Conservation (phyloP, 2,329 filamentous ascomycete species). For the Ophiostoma ulmi region DNA sequence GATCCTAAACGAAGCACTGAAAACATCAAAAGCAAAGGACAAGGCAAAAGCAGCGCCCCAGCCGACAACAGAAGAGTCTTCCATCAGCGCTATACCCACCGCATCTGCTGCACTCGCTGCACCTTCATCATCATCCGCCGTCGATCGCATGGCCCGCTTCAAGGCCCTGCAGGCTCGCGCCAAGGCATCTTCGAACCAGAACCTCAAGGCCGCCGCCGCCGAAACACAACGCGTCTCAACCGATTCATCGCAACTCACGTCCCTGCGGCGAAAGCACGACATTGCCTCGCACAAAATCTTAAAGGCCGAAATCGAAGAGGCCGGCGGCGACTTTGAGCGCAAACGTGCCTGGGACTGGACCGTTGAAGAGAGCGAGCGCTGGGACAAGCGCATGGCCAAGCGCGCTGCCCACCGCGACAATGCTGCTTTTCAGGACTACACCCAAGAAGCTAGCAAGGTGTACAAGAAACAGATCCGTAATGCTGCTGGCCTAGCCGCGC, state of each 20-base stretch:
- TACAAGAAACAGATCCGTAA: constrained; percentile 79
- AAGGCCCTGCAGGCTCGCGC: constrained; percentile 80
- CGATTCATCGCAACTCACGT: constrained; percentile 70
- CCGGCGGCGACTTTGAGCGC: constrained; percentile 89
- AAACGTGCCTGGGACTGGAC: constrained; percentile 99
- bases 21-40: neutral
- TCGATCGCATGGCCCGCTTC: constrained; percentile 72
- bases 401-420: constrained; percentile 75
- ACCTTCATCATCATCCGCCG: constrained; percentile 1
- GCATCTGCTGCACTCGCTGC: constrained; percentile 12
- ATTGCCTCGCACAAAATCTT: constrained; percentile 88
- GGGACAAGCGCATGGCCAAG: constrained; percentile 87
- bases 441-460: constrained; percentile 79
- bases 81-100: neutral
- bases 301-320: constrained; percentile 81
- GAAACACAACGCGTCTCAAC: constrained; percentile 75
- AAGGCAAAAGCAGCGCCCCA: neutral
- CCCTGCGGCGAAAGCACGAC: constrained; percentile 78
- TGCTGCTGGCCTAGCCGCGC: constrained; percentile 57
- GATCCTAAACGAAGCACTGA: neutral
- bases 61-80: neutral
- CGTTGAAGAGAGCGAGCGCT: constrained; percentile 84
- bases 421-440: constrained; percentile 85
- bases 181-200: constrained; percentile 65
- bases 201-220: constrained; percentile 75